Evolutionary conservation across 352 stramenopile genomes (phyloP), one percentile per base, ranked within the genome.

Genomic region (Phytophthora pinifolia): DNA sequence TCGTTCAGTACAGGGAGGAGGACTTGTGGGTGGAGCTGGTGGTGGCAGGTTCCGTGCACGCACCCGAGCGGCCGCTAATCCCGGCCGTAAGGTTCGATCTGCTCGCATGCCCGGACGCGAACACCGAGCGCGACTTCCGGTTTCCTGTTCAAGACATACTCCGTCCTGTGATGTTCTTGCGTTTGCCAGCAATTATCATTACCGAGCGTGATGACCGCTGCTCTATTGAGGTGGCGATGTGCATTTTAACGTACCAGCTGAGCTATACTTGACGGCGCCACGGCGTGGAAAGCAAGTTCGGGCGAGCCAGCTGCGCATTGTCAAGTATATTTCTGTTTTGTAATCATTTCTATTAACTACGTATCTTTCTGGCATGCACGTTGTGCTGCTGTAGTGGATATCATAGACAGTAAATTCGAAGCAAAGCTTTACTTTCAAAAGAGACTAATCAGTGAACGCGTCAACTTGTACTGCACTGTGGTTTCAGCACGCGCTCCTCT

Each of bases 131-230:
- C 17, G 20, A 30, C 18, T 45, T 45, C 32, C 38, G 18, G 20
- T 45, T 45, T 45, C 25, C 15, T 45, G 38, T 32, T 39, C n/a
- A n/a, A 13, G 34, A n/a, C 34, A 39, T 39, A 39, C n/a, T 22
- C 34, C 34, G n/a, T n/a, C 14, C 22, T 39, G 34, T 18, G 34
- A 6, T 39, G 34, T n/a, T 39, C 1, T 6, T 39, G 34, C 34
- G 34, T 0, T 39, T 39, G 34, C 34, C 34, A 39, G 38, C 20
- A 25, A 9, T 32, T 20, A 45, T 45, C 4, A 9, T 45, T 31
- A 45, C 20, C 9, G 38, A 45, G 9, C 38, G 12, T n/a, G 34
- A 4, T 5, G 34, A 39, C 34, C 34, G 34, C 34, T 25, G n/a
- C 34, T 39, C 10, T 45, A 20, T 45, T 14, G 18, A 45, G 34